Evolutionary conservation across 495 filamentous ascomycete species (phyloP), one percentile per base, ranked within the genome.

Genomic region (Monascus purpureus): DNA sequence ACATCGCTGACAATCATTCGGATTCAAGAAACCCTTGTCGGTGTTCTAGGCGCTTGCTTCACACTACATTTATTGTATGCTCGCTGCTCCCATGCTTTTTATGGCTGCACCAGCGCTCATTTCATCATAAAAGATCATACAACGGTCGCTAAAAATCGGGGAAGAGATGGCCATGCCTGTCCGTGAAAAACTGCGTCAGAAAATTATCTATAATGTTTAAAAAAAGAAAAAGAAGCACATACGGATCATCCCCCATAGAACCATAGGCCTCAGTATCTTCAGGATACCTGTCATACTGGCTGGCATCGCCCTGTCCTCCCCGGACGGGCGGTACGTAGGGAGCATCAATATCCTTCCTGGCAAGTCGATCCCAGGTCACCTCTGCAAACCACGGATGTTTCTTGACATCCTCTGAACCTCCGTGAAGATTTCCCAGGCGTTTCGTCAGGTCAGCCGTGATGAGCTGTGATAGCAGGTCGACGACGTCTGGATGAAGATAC

Each of bases 271-370:
- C 90, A 29, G 81, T 82, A 51, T 97, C 90, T 60, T 97, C 90
- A 2, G 90, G 85, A 59, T 97, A 97, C 49, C 82, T 82, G 58
- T 97, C 90, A 45, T 96, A 97, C 57, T 94, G 85, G 57, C 86
- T 95, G 19, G 90, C 80, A 63, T 97, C 90, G 33, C 90, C 90
- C 19, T 84, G 75, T 30, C 90, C 90, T 16, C 82, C 85, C 45
- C 82, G 75, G 17, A 97, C 87, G 0, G 90, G 90, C n/a, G 90
- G 90, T 27, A 93, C 87, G 52, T 97, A 97, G 4, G 90, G 90
- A 25, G 90, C 92, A 57, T 97, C 90, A 36, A 97, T 97, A 46
- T 97, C 92, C 62, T 93, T 95, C 55, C 80, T 79, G 13, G 75
- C 74, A 42, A 97, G 56, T 30, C 88, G 70, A 36, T 96, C 92